Base-by-base conservation (phyloP, 257 asterid species). In the Plantago ovata region DNA sequence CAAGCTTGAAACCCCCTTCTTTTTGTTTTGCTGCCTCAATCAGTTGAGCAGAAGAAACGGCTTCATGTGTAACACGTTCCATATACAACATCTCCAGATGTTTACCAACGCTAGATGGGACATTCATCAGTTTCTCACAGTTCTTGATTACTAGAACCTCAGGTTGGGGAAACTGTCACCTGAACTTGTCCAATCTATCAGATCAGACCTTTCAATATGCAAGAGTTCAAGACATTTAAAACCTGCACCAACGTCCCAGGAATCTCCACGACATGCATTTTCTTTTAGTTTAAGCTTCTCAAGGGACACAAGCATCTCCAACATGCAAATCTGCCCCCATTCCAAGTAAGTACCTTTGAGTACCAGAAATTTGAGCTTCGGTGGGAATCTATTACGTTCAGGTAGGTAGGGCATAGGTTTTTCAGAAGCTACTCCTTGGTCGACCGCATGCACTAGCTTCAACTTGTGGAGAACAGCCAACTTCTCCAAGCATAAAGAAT, bases 241-340 rank as follows among this genome's bases (percentile, higher is more conserved):
- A 16, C 38, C 23, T 1, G 13, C 57, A 11, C 6, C 54, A 0
- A 3, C 60, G 11, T 64, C 65, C 77, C 77, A 72, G 18, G 13
- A 3, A 5, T 7, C 16, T 58, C 77, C 77, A 19, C 18, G 18
- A 22, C 62, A 38, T 38, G 63, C 44, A 40, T 18, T 71, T 48
- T 61, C 24, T 28, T 56, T 56, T 63, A 62, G 11, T 7, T 39
- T 65, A 40, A 69, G 59, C 54, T 61, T 61, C 67, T 70, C 39
- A 3, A 48, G 53, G 32, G n/a, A 20, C 1, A 10, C 7, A 6
- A 48, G 53, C 13, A 8, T 9, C 15, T 11, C 3, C 63, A 48
- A 67, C 19, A 32, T 50, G 22, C 59, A 33, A 54, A 72, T 58
- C 46, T 72, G 45, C 2, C 14, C 10, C 78, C 78, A 72, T 1